These are phyloP conservation scores for Neocucurbitaria cava DNA, from an alignment of 2,329 filamentous ascomycete species.

Conservation along the genomic window DNA sequence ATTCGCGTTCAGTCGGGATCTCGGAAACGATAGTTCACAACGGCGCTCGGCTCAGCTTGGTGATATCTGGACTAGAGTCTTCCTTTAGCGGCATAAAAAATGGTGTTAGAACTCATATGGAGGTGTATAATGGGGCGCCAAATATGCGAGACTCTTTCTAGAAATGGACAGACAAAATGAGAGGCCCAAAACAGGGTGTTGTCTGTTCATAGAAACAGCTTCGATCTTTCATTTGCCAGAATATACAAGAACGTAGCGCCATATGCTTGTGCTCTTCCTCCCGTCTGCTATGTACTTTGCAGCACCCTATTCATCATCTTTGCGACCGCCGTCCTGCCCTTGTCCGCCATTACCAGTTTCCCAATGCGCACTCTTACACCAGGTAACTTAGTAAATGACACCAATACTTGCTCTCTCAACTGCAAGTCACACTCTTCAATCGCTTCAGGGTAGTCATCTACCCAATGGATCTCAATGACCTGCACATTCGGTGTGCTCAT, in stretches of 20 bases:
- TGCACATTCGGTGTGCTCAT: constrained; percentile 6
- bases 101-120: background rate
- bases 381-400: constrained; percentile 6
- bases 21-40: background rate
- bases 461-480: constrained; percentile 13
- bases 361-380: constrained; percentile 1
- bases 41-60: no score
- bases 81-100: background rate
- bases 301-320: background rate
- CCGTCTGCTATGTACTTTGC: no score
- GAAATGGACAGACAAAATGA: background rate
- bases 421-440: constrained; percentile 2
- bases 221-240: background rate
- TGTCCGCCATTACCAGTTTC: background rate
- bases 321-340: background rate
- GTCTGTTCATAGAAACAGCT: no score
- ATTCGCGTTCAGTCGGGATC: background rate
- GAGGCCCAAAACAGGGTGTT: no score
- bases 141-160: background rate
- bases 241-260: background rate
- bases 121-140: no score
- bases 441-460: constrained; percentile 13
- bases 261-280: background rate
- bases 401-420: constrained; percentile 8
- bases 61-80: background rate